Evolutionary conservation across 257 asterid species (phyloP).

Genomic region (Hygrophila difformis): DNA sequence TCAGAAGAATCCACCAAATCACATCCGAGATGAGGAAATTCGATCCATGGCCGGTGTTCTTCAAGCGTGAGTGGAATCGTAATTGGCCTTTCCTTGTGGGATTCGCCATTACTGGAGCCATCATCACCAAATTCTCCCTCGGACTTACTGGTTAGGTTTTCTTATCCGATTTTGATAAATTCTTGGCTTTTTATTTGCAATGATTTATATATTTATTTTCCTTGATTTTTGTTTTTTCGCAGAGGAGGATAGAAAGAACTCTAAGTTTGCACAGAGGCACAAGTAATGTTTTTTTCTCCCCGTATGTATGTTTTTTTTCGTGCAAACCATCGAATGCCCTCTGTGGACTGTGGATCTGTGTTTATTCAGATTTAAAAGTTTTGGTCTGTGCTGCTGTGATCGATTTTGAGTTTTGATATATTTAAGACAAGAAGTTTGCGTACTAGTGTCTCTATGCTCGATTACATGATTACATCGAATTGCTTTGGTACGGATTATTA

Average conservation of each 20-base stretch:
- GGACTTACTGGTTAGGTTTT: slow-evolving; percentile 31
- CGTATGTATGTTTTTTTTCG: too few species aligned
- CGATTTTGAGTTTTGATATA: too few species aligned
- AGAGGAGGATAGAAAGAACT: slow-evolving; percentile 25
- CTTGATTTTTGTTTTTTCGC: background rate
- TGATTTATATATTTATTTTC: background rate
- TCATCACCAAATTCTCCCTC: slow-evolving; percentile 34
- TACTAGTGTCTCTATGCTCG: too few species aligned
- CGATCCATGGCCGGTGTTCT: slow-evolving; percentile 51
- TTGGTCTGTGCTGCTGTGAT: too few species aligned
- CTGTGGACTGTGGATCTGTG: too few species aligned
- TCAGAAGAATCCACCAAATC: too few species aligned
- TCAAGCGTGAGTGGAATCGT: slow-evolving; percentile 22
- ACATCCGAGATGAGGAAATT: slow-evolving; percentile 44
- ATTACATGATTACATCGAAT: too few species aligned
- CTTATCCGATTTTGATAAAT: background rate
- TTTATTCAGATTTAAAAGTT: too few species aligned
- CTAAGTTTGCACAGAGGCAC: slow-evolving; percentile 21
- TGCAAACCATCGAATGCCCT: too few species aligned
- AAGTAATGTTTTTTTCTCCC: too few species aligned
- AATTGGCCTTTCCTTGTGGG: slow-evolving; percentile 27
- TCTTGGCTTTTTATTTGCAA: background rate
- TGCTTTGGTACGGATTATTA: too few species aligned
- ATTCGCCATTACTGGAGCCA: slow-evolving; percentile 17
- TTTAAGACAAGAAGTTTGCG: too few species aligned